Evolutionary conservation across 164 flowering plant species (phyloP).

Genomic region (Tinospora cordifolia): DNA sequence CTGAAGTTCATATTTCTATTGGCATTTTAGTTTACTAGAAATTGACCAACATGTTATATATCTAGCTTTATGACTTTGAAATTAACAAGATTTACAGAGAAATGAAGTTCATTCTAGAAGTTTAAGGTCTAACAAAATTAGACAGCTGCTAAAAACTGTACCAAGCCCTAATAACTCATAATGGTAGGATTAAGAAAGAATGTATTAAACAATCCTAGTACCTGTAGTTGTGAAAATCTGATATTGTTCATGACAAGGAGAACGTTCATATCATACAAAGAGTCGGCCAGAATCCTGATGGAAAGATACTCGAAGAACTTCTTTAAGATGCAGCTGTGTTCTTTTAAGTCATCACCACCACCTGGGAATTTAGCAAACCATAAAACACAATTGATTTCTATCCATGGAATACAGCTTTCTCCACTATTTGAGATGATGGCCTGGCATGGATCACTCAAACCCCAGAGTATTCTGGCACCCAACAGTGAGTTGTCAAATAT

Average conservation of each 20-base stretch:
- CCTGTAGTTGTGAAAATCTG: constrained; percentile 78
- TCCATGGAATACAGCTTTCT: constrained; percentile 49
- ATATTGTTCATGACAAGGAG: constrained; percentile 75
- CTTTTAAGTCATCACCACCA: constrained; percentile 31
- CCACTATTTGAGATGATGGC: constrained; percentile 34
- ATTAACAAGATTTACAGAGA: no score
- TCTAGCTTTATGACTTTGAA: no score
- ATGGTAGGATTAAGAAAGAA: not conserved
- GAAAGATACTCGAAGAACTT: constrained; percentile 67
- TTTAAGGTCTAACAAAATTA: no score
- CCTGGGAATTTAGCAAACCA: constrained; percentile 62
- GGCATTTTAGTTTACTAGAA: no score
- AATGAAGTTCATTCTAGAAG: no score
- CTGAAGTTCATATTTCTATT: no score
- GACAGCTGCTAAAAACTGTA: no score
- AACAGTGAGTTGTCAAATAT: constrained; percentile 31
- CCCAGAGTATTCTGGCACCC: constrained; percentile 40
- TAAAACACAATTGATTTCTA: constrained; percentile 46
- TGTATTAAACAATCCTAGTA: constrained; percentile 13
- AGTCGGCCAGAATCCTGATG: constrained; percentile 57
- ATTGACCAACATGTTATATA: no score
- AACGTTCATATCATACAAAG: constrained; percentile 46
- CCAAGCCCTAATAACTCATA: no score
- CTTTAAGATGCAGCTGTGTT: constrained; percentile 33
- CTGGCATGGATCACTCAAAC: constrained; percentile 40